A percentile compares a stretch with the other conserved stretches of the same genome.
Conservation (phyloP, 805 yeast species). For the Metschnikowia colocasiae region DNA sequence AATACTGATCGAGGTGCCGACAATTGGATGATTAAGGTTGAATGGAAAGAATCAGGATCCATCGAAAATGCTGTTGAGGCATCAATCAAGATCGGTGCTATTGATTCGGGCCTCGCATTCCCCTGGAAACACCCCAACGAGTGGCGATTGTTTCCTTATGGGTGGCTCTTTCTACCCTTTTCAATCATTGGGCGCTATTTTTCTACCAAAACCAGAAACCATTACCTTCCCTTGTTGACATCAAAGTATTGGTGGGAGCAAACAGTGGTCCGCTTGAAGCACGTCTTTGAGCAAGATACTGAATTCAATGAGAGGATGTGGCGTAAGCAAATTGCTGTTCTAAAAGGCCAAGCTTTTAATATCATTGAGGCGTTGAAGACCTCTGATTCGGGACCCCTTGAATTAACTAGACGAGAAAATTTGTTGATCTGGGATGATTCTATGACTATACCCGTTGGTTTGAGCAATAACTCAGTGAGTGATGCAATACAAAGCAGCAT, state of each 20-base stretch:
- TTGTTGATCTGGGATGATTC: slow-evolving; percentile 58
- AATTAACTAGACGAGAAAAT: slow-evolving; percentile 56
- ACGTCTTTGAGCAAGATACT: slow-evolving; percentile 50
- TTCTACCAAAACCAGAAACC: slow-evolving; percentile 49
- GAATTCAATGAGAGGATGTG: slow-evolving; percentile 67
- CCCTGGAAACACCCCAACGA: slow-evolving; percentile 85
- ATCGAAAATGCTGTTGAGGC: slow-evolving; percentile 4
- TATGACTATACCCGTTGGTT: slow-evolving; percentile 49
- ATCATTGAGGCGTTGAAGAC: slow-evolving; percentile 62
- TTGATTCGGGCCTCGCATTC: slow-evolving; percentile 69
- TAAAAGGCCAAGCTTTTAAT: slow-evolving; percentile 76
- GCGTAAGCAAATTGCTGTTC: slow-evolving; percentile 61
- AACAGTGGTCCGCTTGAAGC: slow-evolving; percentile 43
- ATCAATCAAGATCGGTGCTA: slow-evolving; percentile 57
- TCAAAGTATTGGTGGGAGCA: slow-evolving; percentile 71
- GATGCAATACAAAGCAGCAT: slow-evolving; percentile 39
- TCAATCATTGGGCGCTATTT: slow-evolving; percentile 66
- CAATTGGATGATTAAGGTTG: slow-evolving; percentile 70
- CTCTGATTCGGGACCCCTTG: slow-evolving; percentile 62
- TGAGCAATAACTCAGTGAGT: slow-evolving; percentile 27
- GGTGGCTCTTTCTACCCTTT: slow-evolving; percentile 69
- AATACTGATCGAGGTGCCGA: slow-evolving; percentile 74
- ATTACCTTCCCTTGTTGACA: slow-evolving; percentile 55
- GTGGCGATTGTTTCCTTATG: slow-evolving; percentile 76
- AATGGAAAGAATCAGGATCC: slow-evolving; percentile 29